Conservation (phyloP, 441 rosid genomes). For the Arabidopsis lyrata region DNA sequence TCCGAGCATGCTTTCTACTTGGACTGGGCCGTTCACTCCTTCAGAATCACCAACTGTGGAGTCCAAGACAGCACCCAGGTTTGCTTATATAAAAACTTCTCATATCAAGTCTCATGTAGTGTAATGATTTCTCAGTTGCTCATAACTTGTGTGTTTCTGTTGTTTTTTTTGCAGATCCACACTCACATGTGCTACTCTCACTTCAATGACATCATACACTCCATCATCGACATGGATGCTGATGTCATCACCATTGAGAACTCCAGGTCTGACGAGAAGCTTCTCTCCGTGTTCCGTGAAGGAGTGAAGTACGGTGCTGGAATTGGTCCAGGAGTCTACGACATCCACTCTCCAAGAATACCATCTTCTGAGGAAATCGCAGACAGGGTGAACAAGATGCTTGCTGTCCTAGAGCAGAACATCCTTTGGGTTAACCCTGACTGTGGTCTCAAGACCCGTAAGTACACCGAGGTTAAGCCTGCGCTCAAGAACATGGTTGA, state of each 20-base stretch:
- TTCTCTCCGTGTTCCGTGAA: constrained; percentile 96
- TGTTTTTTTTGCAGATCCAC: constrained; percentile 67
- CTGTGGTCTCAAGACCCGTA: constrained; percentile 98
- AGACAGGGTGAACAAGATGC: constrained; percentile 98
- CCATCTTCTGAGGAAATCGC: constrained; percentile 94
- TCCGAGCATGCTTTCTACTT: constrained; percentile 95
- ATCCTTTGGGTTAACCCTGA: constrained; percentile 99
- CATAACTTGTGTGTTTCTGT: not conserved
- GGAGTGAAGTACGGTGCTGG: constrained; percentile 99
- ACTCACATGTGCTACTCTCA: constrained; percentile 99
- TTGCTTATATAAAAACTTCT: constrained; percentile 6
- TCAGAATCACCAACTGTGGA: constrained; percentile 93
- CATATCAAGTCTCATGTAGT: not conserved
- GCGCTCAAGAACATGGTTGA: constrained; percentile 94
- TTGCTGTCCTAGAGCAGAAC: constrained; percentile 95
- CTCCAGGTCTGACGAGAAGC: constrained; percentile 97
- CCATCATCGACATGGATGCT: constrained; percentile 96
- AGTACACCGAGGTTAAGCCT: constrained; percentile 91
- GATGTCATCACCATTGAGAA: constrained; percentile 99
- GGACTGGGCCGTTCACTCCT: constrained; percentile 99
- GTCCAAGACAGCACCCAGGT: constrained; percentile 96
- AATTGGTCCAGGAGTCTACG: constrained; percentile 98
- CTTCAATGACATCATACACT: constrained; percentile 98
- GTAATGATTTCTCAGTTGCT: not conserved
- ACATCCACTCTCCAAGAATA: constrained; percentile 98